Base-by-base conservation (phyloP, 192 early-diverging fungal genomes). In the Podila clonocystis region DNA sequence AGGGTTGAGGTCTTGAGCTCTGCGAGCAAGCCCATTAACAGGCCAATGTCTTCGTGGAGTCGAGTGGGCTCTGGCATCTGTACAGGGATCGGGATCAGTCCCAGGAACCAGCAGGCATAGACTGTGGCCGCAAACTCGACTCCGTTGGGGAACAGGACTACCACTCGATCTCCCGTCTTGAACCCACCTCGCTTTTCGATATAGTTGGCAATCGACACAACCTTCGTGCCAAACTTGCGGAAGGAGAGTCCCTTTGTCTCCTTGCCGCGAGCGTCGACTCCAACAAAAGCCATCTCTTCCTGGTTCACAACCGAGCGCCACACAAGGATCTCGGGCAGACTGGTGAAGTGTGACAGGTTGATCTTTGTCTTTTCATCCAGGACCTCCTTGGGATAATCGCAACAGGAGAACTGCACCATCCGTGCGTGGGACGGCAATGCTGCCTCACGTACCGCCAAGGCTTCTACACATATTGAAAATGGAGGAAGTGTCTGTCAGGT, bases 41-140 rank as follows among this genome's bases (percentile, higher is more conserved):
- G 75, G 4, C 87, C 84, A n/a, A 93, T 85, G 67, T 95, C 93
- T 57, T 96, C 94, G 24, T 86, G 75, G 29, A 91, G 73, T 19
- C 92, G 87, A 28, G 68, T 63, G 2, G 73, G 70, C 66, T 96
- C 95, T n/a, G 89, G 87, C 57, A 89, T 86, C n/a, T 90, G 74
- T 7, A 95, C 67, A 3, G 94, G 91, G 29, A 96, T 91, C 12
- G 91, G 85, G 3, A 93, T 75, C 0, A 92, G 85, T 33, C 95
- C 95, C 3, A 94, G 84, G n/a, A 91, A 86, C 70, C 95, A 84
- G 77, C 95, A 96, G 28, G 95, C 94, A 79, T 93, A 92, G 11
- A 96, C 66, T 1, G 91, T 87, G 12, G 86, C 75, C 4, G 93
- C 82, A 77, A 91, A 91, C 63, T 95, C 94, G 20, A 92, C 65